phyloP scores from a whole-genome alignment of 805 yeast genomes.

The Candida verbasci region DNA sequence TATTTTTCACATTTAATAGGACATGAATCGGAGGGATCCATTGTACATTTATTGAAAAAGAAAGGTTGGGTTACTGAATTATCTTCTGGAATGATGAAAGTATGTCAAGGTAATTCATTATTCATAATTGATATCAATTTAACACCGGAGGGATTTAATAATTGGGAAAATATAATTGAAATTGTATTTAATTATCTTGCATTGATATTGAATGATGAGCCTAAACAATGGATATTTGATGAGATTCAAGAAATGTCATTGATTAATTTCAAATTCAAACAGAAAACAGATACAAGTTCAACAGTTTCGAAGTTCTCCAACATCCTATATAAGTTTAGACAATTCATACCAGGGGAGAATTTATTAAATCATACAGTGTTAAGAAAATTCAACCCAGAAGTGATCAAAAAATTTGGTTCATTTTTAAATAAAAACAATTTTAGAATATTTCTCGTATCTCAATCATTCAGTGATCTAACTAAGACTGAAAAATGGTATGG shows the following conservation, averaged over 20 bases:
- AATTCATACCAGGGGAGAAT: conserved; percentile 56
- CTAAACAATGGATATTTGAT: conserved; percentile 75
- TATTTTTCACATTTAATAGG: conserved; percentile 82
- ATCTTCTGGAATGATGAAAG: conserved; percentile 65
- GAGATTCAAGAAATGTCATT: conserved; percentile 68
- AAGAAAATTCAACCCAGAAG: conserved; percentile 53
- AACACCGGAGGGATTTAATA: conserved; percentile 63
- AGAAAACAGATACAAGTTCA: conserved; percentile 65
- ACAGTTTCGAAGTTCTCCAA: conserved; percentile 71
- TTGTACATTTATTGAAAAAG: conserved; percentile 65
- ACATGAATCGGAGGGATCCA: conserved; percentile 88
- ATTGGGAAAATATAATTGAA: conserved; percentile 58
- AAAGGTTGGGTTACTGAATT: conserved; percentile 76
- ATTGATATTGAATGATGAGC: conserved; percentile 50
- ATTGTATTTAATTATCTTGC: conserved; percentile 70
- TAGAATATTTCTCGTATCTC: conserved; percentile 52
- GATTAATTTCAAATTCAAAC: conserved; percentile 73
- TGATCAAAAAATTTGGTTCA: conserved; percentile 46
- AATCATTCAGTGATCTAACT: conserved; percentile 43
- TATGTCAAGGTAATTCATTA: conserved; percentile 62
- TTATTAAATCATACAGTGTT: conserved; percentile 55
- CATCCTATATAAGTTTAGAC: conserved; percentile 46
- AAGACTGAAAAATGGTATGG: conserved; percentile 84
- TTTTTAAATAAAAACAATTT: conserved; percentile 57
- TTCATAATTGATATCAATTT: conserved; percentile 72